These are phyloP conservation scores for Metarhizium robertsii DNA, from an alignment of 2,329 filamentous ascomycete species.

Conservation along the genomic window DNA sequence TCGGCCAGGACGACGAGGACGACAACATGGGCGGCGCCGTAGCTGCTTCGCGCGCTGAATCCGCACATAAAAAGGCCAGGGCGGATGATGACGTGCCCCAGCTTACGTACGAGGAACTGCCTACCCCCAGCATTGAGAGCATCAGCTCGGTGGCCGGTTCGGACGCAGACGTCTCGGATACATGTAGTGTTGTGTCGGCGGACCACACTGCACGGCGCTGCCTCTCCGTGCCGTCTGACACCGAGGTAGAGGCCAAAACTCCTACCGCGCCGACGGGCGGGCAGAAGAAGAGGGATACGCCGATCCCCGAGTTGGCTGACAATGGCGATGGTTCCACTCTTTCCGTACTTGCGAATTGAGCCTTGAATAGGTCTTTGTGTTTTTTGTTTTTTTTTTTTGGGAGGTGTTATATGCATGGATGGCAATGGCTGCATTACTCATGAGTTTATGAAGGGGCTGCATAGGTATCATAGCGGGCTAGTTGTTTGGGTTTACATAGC, in stretches of 20 bases:
- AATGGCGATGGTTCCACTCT: slow-evolving; percentile 1
- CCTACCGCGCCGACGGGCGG: slow-evolving; percentile 21
- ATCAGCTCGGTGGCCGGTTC: slow-evolving; percentile 19
- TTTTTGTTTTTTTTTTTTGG: background rate
- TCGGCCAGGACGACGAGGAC: slow-evolving; percentile 42
- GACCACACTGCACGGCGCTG: slow-evolving; percentile 18
- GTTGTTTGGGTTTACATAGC: background rate
- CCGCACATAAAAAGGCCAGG: slow-evolving; percentile 2
- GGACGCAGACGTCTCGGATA: slow-evolving; percentile 43
- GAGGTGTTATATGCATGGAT: background rate
- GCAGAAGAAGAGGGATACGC: slow-evolving; percentile 12
- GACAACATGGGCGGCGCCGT: slow-evolving; percentile 33
- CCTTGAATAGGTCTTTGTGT: background rate
- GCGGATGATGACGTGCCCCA: background rate
- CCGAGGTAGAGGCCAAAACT: slow-evolving; percentile 29
- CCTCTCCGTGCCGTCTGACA: slow-evolving; percentile 11
- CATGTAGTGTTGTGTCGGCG: slow-evolving; percentile 29
- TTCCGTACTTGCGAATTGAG: background rate
- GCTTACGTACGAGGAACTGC: slow-evolving; percentile 19
- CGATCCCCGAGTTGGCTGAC: slow-evolving; percentile 14
- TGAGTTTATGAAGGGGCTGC: background rate
- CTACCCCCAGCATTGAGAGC: slow-evolving; percentile 32
- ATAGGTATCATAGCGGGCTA: background rate
- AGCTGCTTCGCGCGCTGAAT: slow-evolving; percentile 27
- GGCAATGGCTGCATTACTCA: background rate